Evolutionary conservation across 495 filamentous ascomycete genomes (phyloP).

Genomic region (Glutinoglossum americanum): DNA sequence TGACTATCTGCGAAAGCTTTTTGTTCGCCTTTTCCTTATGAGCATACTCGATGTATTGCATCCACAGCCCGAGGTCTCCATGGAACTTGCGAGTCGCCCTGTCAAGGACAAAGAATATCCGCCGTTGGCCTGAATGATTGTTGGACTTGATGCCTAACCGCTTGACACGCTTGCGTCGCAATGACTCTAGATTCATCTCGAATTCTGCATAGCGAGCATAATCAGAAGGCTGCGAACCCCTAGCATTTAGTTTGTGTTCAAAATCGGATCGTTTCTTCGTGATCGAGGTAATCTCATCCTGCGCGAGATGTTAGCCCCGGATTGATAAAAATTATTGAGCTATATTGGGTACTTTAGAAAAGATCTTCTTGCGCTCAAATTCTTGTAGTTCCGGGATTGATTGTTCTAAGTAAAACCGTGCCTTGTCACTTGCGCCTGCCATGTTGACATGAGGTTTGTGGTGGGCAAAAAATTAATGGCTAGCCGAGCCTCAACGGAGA

Average conservation of each 20-base stretch:
- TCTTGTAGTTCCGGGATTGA: slow-evolving; percentile 80
- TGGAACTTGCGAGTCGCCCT: slow-evolving; percentile 71
- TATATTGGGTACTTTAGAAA: slow-evolving; percentile 36
- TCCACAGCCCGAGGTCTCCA: slow-evolving; percentile 68
- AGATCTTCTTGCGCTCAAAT: slow-evolving; percentile 71
- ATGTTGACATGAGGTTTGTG: slow-evolving; percentile 21
- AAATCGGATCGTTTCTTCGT: slow-evolving; percentile 78
- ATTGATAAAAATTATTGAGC: background rate
- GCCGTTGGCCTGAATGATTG: slow-evolving; percentile 46
- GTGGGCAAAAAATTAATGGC: background rate
- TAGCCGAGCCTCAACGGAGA: background rate
- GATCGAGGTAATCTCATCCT: slow-evolving; percentile 77
- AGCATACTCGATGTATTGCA: slow-evolving; percentile 73
- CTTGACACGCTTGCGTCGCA: slow-evolving; percentile 62
- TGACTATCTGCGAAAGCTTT: slow-evolving; percentile 57
- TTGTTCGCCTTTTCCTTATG: slow-evolving; percentile 54
- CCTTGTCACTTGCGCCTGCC: slow-evolving; percentile 76
- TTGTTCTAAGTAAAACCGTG: slow-evolving; percentile 80
- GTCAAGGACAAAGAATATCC: slow-evolving; percentile 76
- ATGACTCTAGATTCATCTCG: slow-evolving; percentile 70
- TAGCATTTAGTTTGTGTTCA: slow-evolving; percentile 72
- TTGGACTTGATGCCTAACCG: slow-evolving; percentile 48
- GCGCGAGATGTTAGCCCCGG: slow-evolving; percentile 7
- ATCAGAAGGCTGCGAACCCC: slow-evolving; percentile 50
- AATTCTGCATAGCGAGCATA: slow-evolving; percentile 75